Evolutionary conservation across 1,139 yeast species (phyloP), one percentile per base, ranked within the genome.

Genomic region (Saccharomyces hybrid): DNA sequence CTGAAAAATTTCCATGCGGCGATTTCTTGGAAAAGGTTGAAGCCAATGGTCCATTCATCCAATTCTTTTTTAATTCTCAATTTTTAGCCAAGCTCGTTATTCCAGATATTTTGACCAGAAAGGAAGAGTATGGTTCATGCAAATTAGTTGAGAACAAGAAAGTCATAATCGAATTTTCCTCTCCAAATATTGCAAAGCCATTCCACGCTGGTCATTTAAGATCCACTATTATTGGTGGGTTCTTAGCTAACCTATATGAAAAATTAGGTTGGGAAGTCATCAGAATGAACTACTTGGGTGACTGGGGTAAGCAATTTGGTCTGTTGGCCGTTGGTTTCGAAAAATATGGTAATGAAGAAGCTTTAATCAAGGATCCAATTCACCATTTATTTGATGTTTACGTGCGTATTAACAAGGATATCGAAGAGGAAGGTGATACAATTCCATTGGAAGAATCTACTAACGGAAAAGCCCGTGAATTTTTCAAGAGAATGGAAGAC

Each of bases 231-330:
- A 93, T 93, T 70, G 99, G 99, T 65, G 98, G 99, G n/a, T 93
- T 90, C 75, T 73, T 95, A 56, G 75, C 96, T 50, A 93, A 91
- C 73, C 79, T 93, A 71, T 89, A 93, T 70, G 97, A 91, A 73
- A 84, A 83, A 63, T 77, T 86, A 57, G 98, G 98, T 47, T 93
- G 93, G 87, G 82, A 88, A 16, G 99, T 95, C 48, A 75, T 80
- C 62, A 83, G 97, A 75, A 79, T 93, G 76, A 93, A 93, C 75
- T 93, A 95, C 74, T 79, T 93, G 63, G 99, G 99, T 69, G 99
- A 93, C 75, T 93, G 99, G 99, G 99, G 99, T 56, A 93, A 95
- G 74, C 99, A 93, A 76, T 93, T 93, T 69, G 99, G 99, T 73
- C 76, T 91, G 52, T 79, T 93, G 63, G 99, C 99, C 31, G 86